phyloP scores from a whole-genome alignment of 768 basidiomycete species.

The Porphyrellus cyaneotinctus region DNA sequence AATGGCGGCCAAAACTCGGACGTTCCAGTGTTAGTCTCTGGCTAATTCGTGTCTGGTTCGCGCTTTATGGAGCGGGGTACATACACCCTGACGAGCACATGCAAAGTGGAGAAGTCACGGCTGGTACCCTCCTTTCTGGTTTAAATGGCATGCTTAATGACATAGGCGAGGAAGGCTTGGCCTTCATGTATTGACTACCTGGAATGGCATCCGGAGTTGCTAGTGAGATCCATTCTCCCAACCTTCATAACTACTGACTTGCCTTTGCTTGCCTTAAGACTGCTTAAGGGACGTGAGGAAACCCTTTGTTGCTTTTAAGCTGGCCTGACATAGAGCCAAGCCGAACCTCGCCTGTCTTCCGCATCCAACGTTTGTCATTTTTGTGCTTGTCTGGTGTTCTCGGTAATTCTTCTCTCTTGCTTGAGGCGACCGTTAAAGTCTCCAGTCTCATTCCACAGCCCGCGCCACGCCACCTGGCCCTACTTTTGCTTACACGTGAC shows the following conservation, averaged over 20 bases:
- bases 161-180: constrained; percentile 27
- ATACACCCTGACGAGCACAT: constrained; percentile 42
- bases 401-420: constrained; percentile 21
- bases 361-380: constrained; percentile 29
- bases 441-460: constrained; percentile 20
- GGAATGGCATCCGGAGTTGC: constrained; percentile 37
- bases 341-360: constrained; percentile 23
- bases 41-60: constrained; percentile 28
- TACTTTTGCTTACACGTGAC: constrained; percentile 34
- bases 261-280: constrained; percentile 23
- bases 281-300: constrained; percentile 23
- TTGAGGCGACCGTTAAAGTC: constrained; percentile 4
- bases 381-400: constrained; percentile 31
- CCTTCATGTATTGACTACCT: constrained; percentile 28
- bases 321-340: constrained; percentile 14
- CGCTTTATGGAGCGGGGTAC: constrained; percentile 34
- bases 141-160: constrained; percentile 5
- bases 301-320: neutral
- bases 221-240: constrained; percentile 35
- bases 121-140: constrained; percentile 26
- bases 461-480: constrained; percentile 15
- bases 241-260: constrained; percentile 32
- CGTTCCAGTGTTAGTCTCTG: constrained; percentile 24
- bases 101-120: constrained; percentile 38
- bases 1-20: constrained; percentile 9